phyloP scores from a whole-genome alignment of 148 eudicot genomes.

The Spergularia marina region DNA sequence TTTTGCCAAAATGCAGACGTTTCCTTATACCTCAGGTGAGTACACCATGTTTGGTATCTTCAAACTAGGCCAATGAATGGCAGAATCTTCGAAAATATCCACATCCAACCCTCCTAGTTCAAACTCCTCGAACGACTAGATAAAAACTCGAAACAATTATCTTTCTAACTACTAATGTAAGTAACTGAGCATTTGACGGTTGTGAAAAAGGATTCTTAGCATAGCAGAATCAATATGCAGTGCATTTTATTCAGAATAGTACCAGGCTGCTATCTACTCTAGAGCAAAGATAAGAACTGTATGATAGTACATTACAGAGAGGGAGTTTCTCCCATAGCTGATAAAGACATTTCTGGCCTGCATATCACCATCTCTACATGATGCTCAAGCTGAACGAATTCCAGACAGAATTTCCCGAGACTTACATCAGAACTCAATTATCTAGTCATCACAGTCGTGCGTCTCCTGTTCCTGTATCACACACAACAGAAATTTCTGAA shows the following conservation, averaged over 20 bases:
- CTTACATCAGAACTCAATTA: conserved; percentile 18
- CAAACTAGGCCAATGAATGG: too few species aligned
- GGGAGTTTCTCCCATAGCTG: not conserved
- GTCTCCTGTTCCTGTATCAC: conserved; percentile 34
- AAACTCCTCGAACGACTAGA: too few species aligned
- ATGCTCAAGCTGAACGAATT: not conserved
- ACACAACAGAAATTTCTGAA: not conserved
- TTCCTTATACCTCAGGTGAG: too few species aligned
- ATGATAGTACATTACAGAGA: conserved; percentile 17
- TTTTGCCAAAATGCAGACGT: too few species aligned
- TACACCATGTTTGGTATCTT: too few species aligned
- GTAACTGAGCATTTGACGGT: not conserved
- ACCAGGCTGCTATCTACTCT: conserved; percentile 8
- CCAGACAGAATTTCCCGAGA: conserved; percentile 19
- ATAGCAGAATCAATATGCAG: not conserved
- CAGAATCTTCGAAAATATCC: too few species aligned
- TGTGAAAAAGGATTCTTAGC: not conserved
- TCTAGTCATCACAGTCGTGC: conserved; percentile 8
- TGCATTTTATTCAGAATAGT: conserved; percentile 24
- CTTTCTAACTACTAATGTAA: too few species aligned
- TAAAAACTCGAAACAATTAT: too few species aligned
- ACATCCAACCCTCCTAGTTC: too few species aligned
- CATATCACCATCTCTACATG: not conserved
- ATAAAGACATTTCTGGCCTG: not conserved
- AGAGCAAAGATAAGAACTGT: conserved; percentile 12